Conservation (phyloP, 2,329 filamentous ascomycete genomes). For the Colletotrichum tanaceti region DNA sequence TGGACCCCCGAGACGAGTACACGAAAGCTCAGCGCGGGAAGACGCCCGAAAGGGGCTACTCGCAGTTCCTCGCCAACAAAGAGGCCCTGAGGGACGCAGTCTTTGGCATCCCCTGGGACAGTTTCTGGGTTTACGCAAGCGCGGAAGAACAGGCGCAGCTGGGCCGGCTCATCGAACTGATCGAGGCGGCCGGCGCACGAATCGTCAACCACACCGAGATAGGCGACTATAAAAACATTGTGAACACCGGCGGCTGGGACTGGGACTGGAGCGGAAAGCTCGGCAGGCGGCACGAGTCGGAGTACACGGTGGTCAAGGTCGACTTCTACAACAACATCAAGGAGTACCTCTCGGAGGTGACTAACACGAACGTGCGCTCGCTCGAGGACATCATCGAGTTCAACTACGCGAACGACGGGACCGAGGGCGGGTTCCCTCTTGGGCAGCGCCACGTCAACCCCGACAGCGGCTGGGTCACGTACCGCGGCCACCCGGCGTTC, state of each 20-base stretch:
- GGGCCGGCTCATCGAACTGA: slow-evolving; percentile 60
- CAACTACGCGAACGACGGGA: slow-evolving; percentile 71
- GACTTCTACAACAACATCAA: slow-evolving; percentile 74
- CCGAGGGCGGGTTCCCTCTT: slow-evolving; percentile 71
- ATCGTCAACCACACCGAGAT: slow-evolving; percentile 78
- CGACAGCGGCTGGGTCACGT: slow-evolving; percentile 43
- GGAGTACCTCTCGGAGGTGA: slow-evolving; percentile 70
- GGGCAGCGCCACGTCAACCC: not conserved
- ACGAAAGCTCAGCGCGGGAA: slow-evolving; percentile 65
- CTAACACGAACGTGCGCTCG: slow-evolving; percentile 68
- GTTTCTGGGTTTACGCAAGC: slow-evolving; percentile 74
- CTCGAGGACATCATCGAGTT: slow-evolving; percentile 74
- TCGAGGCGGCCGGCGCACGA: slow-evolving; percentile 71
- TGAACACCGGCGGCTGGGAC: slow-evolving; percentile 75
- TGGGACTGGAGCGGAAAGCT: slow-evolving; percentile 69
- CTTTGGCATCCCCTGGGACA: slow-evolving; percentile 78
- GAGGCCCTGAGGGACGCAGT: slow-evolving; percentile 67
- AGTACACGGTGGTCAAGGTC: slow-evolving; percentile 77
- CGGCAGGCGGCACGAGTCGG: slow-evolving; percentile 70
- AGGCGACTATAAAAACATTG: slow-evolving; percentile 68
- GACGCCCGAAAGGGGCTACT: slow-evolving; percentile 66
- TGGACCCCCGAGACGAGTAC: slow-evolving; percentile 73
- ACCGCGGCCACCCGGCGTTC: slow-evolving; percentile 65
- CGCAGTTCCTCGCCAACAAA: slow-evolving; percentile 66
- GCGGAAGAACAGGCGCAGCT: slow-evolving; percentile 66